These are phyloP conservation scores for Puccinia triticina DNA, from an alignment of 1,284 basidiomycete species.

Conservation along the genomic window DNA sequence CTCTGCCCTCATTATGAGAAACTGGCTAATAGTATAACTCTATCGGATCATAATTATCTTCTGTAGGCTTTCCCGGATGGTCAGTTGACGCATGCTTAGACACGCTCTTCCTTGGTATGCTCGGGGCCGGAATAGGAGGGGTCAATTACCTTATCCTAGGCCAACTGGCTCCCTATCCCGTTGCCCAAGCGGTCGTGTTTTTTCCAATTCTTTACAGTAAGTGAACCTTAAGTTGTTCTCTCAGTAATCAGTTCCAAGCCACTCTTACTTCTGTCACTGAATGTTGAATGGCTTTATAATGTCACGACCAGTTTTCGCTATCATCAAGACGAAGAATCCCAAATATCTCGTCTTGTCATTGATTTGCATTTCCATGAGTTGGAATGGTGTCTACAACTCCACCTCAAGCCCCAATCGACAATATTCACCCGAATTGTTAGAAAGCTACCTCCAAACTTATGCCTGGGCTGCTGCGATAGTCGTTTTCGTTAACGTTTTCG, in stretches of 20 bases:
- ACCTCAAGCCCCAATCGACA: slow-evolving; percentile 51
- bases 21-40: background rate
- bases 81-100: slow-evolving; percentile 54
- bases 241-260: background rate
- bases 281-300: background rate
- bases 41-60: slow-evolving; percentile 57
- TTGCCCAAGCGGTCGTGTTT: slow-evolving; percentile 61
- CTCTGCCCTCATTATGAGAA: no score
- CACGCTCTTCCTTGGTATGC: slow-evolving; percentile 54
- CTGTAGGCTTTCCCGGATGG: slow-evolving; percentile 58
- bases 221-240: slow-evolving; percentile 12
- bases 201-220: slow-evolving; percentile 58
- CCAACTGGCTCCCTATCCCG: slow-evolving; percentile 56
- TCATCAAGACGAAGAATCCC: slow-evolving; percentile 56
- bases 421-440: slow-evolving; percentile 57
- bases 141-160: slow-evolving; percentile 60
- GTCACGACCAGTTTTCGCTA: slow-evolving; percentile 53
- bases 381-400: slow-evolving; percentile 58
- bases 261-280: background rate
- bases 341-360: slow-evolving; percentile 59
- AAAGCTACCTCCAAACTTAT: slow-evolving; percentile 60
- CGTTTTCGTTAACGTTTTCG: slow-evolving; percentile 59
- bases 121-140: slow-evolving; percentile 58
- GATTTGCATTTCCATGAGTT: slow-evolving; percentile 59
- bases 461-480: slow-evolving; percentile 58